Evolutionary conservation across 2,329 filamentous ascomycete species (phyloP).

Genomic region (Botrytis squamosa): DNA sequence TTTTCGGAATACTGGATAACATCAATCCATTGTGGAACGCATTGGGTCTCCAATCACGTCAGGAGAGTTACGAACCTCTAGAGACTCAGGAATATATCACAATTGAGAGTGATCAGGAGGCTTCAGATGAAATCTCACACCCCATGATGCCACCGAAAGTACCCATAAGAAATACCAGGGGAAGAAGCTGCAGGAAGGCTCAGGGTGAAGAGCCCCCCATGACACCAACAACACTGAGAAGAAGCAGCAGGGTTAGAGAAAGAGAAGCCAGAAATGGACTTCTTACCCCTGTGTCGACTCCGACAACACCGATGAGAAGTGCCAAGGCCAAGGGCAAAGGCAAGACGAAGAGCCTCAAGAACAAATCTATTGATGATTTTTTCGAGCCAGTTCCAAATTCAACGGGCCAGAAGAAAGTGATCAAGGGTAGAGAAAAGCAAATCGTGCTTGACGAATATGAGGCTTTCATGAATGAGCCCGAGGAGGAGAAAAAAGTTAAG

Average conservation of each 20-base stretch:
- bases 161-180: rapidly evolving
- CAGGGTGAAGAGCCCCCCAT: rapidly evolving
- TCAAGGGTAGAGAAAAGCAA: neutral
- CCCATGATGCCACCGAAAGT: rapidly evolving
- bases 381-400: neutral
- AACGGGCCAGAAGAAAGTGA: neutral
- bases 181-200: rapidly evolving
- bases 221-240: neutral
- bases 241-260: neutral
- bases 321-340: neutral
- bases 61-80: rapidly evolving
- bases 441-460: neutral
- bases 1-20: neutral
- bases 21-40: neutral
- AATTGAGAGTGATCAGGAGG: rapidly evolving
- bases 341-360: rapidly evolving
- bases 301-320: rapidly evolving
- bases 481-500: rapidly evolving
- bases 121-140: rapidly evolving
- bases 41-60: rapidly evolving
- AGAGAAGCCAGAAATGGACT: rapidly evolving
- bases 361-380: neutral
- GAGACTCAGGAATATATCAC: rapidly evolving
- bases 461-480: neutral
- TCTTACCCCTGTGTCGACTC: neutral